Conservation (phyloP, 306 rosid genomes). For the Echinosophora koreensis region DNA sequence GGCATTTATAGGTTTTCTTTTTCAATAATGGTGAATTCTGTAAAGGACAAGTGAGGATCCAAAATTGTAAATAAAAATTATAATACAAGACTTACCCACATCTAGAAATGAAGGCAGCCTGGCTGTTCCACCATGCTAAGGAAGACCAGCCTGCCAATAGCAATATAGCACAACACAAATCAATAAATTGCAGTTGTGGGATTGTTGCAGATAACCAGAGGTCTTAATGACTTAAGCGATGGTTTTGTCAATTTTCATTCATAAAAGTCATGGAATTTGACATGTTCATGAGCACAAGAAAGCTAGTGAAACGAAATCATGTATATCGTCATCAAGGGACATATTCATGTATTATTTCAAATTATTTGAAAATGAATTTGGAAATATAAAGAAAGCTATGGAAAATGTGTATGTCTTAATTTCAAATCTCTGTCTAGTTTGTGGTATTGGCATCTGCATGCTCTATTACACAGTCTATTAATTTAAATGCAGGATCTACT, state of each 20-base stretch:
- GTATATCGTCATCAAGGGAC: background rate
- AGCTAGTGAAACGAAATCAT: background rate
- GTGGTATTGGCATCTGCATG: background rate
- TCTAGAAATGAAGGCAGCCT: background rate
- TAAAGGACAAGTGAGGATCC: background rate
- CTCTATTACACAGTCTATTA: background rate
- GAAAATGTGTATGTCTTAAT: background rate
- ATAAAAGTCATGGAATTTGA: slow-evolving; percentile 4
- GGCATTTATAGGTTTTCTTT: background rate
- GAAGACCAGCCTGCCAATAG: slow-evolving; percentile 3
- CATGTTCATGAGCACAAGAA: slow-evolving; percentile 23
- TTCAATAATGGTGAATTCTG: slow-evolving; percentile 6
- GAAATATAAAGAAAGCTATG: background rate
- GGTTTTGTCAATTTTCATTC: background rate
- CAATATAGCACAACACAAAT: background rate
- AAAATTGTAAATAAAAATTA: background rate
- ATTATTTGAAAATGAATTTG: slow-evolving; percentile 8
- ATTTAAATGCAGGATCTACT: background rate
- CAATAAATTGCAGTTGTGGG: background rate
- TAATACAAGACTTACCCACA: background rate
- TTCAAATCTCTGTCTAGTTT: background rate
- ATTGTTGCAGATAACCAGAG: slow-evolving; percentile 5
- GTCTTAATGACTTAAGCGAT: background rate
- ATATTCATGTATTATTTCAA: slow-evolving; percentile 10
- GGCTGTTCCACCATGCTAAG: slow-evolving; percentile 7